Conservation (phyloP, 306 rosid genomes). For the Glycine latifolia region DNA sequence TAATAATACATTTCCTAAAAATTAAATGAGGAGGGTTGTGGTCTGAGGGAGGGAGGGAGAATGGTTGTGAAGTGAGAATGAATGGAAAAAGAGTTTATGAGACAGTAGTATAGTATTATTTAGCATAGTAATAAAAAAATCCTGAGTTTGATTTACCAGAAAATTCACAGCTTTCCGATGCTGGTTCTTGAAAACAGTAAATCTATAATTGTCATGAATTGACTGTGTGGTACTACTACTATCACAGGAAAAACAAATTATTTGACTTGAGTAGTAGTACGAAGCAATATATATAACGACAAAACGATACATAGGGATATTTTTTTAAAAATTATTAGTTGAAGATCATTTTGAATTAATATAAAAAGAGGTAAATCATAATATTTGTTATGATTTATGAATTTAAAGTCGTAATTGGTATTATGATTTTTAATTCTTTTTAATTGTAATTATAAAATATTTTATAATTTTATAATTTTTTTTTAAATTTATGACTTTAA, state of each 20-base stretch:
- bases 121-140: conserved; percentile 54
- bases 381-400: no score
- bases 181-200: conserved; percentile 54
- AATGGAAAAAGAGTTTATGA: background rate
- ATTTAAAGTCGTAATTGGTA: no score
- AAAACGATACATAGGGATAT: no score
- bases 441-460: no score
- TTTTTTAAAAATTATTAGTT: no score
- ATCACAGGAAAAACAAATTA: background rate
- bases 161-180: conserved; percentile 52
- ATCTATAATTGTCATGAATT: conserved; percentile 32
- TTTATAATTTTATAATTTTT: no score
- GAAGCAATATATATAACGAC: background rate
- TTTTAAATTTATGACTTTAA: no score
- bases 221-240: background rate
- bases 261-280: background rate
- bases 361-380: no score
- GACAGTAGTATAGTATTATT: no score
- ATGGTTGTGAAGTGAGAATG: background rate
- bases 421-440: no score
- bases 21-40: background rate
- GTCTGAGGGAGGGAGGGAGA: background rate
- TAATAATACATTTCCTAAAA: conserved; percentile 7
- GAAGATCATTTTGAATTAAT: no score
- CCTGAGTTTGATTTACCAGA: conserved; percentile 46